Evolutionary conservation across 2,329 filamentous ascomycete species (phyloP).

Genomic region (Aspergillus eucalypticola): DNA sequence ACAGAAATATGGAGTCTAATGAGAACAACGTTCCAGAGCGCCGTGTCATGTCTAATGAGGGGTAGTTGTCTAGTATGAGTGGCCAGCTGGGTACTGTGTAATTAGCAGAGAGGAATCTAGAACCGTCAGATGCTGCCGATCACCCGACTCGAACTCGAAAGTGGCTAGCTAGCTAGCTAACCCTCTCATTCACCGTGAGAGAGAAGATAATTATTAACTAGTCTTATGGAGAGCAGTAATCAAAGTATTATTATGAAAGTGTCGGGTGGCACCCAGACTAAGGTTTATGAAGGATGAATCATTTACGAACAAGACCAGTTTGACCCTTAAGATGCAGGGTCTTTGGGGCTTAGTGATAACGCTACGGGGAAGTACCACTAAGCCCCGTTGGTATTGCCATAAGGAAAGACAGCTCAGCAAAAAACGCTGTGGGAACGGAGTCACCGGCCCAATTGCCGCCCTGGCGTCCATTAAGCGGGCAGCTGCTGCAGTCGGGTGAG

Average conservation of each 20-base stretch:
- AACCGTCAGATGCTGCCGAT: conserved; percentile 8
- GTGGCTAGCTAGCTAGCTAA: background rate
- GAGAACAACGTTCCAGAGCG: background rate
- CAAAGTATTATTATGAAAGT: background rate
- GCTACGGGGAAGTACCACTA: background rate
- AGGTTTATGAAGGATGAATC: background rate
- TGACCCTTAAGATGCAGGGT: background rate
- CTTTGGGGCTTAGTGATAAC: background rate
- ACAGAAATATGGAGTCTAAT: background rate
- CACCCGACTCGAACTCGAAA: background rate
- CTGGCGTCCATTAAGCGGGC: background rate
- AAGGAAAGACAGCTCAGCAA: background rate
- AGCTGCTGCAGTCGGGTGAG: conserved; percentile 1
- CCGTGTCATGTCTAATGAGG: background rate
- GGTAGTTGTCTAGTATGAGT: background rate
- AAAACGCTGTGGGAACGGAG: background rate
- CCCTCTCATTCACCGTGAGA: too few species aligned
- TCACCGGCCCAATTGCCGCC: background rate
- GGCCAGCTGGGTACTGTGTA: background rate
- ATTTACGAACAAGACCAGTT: background rate
- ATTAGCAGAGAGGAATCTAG: conserved; percentile 2
- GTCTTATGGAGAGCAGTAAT: too few species aligned
- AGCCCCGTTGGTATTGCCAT: background rate
- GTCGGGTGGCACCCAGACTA: background rate
- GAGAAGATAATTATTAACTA: too few species aligned